These are phyloP conservation scores for Sphagnum fallax DNA, from an alignment of 228 moss, liverwort and hornwort species.

Conservation along the genomic window DNA sequence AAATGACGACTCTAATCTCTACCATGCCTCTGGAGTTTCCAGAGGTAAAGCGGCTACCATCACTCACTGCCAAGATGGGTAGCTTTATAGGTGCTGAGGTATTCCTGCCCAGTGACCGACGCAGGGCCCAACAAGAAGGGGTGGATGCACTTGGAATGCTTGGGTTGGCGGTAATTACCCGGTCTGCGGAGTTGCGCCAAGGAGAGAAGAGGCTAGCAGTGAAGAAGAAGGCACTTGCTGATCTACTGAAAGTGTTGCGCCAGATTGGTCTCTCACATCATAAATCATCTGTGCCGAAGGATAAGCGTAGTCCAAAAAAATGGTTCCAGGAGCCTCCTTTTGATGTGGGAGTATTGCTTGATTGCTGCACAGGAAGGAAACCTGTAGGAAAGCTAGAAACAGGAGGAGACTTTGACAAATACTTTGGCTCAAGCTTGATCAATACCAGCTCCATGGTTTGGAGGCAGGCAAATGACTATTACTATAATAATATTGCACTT, in stretches of 20 bases:
- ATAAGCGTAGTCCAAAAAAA: slow-evolving; percentile 45
- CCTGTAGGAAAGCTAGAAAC: neutral
- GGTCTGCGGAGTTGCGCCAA: slow-evolving; percentile 73
- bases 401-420: slow-evolving; percentile 16
- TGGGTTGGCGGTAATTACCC: slow-evolving; percentile 60
- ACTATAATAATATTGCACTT: slow-evolving; percentile 82
- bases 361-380: slow-evolving; percentile 18
- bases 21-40: slow-evolving; percentile 16
- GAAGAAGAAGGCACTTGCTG: slow-evolving; percentile 86
- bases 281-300: slow-evolving; percentile 79
- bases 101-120: slow-evolving; percentile 38
- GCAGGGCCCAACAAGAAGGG: slow-evolving; percentile 29
- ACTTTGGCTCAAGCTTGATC: slow-evolving; percentile 26
- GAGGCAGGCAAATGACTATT: slow-evolving; percentile 71
- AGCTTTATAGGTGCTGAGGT: slow-evolving; percentile 43
- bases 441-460: slow-evolving; percentile 44
- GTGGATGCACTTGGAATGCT: slow-evolving; percentile 47
- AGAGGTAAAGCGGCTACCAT: slow-evolving; percentile 37
- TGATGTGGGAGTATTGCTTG: slow-evolving; percentile 44
- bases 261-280: slow-evolving; percentile 75
- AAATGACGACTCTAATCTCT: slow-evolving; percentile 23
- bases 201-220: slow-evolving; percentile 64
- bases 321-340: slow-evolving; percentile 77
- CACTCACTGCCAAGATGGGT: slow-evolving; percentile 54
- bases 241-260: slow-evolving; percentile 63